These are phyloP conservation scores for Talaromyces proteolyticus DNA, from an alignment of 495 filamentous ascomycete species.

Conservation along the genomic window DNA sequence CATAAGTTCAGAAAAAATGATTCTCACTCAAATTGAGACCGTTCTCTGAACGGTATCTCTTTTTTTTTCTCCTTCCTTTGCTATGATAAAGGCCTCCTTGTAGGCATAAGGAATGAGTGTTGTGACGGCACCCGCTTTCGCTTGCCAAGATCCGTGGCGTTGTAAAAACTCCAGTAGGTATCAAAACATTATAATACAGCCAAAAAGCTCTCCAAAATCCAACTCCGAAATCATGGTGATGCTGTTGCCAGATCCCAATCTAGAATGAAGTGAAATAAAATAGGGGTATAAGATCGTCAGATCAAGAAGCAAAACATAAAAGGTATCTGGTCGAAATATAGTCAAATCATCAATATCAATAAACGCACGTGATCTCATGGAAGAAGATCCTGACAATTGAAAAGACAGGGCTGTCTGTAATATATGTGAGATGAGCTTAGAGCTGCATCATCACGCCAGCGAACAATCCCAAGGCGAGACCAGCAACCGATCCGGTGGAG, in stretches of 20 bases:
- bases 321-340: neutral
- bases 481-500: slow-evolving; percentile 19
- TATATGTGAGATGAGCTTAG: slow-evolving; percentile 7
- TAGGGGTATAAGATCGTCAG: slow-evolving; percentile 7
- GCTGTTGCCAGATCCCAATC: slow-evolving; percentile 5
- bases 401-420: neutral
- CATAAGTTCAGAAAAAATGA: no score
- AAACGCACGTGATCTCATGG: slow-evolving; percentile 7
- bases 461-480: slow-evolving; percentile 22
- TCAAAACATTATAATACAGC: neutral
- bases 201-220: neutral
- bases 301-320: slow-evolving; percentile 5
- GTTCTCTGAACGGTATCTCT: no score
- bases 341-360: neutral
- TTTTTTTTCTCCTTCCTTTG: neutral
- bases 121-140: neutral
- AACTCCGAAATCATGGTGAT: neutral
- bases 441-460: slow-evolving; percentile 19
- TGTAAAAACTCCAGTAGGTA: neutral
- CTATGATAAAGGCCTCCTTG: neutral
- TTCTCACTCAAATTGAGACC: no score
- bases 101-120: neutral
- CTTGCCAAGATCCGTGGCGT: neutral
- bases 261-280: slow-evolving; percentile 1
- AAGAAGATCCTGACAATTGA: slow-evolving; percentile 4